Evolutionary conservation across 2,329 filamentous ascomycete genomes (phyloP).

Genomic region (Colletotrichum tropicale): DNA sequence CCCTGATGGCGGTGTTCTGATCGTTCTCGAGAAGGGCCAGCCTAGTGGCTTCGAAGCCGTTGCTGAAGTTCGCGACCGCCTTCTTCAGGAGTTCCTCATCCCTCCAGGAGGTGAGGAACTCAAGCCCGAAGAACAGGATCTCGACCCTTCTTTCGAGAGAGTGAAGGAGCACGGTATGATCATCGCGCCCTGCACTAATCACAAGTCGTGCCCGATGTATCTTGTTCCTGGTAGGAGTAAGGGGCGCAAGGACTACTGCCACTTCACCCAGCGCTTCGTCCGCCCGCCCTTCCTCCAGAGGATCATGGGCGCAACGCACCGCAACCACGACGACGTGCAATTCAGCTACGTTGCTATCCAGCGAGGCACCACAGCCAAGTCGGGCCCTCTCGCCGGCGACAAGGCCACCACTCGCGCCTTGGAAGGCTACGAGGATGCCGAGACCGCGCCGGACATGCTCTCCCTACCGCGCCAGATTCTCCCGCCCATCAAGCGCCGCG

Average conservation of each 20-base stretch:
- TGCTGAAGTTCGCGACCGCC: conserved; percentile 78
- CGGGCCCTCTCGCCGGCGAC: conserved; percentile 48
- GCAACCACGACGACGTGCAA: conserved; percentile 88
- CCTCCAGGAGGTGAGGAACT: conserved; percentile 54
- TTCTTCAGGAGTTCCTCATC: conserved; percentile 77
- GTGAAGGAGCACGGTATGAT: conserved; percentile 67
- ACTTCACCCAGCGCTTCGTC: conserved; percentile 87
- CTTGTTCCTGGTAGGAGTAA: conserved; percentile 67
- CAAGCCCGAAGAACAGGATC: conserved; percentile 39
- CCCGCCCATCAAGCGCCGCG: conserved; percentile 83
- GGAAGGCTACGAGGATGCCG: conserved; percentile 67
- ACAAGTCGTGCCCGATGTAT: conserved; percentile 90
- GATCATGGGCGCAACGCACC: conserved; percentile 69
- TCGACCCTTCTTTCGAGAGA: conserved; percentile 39
- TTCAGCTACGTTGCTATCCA: conserved; percentile 91
- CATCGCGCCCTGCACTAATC: conserved; percentile 84
- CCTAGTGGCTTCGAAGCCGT: conserved; percentile 92
- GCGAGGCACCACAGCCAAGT: conserved; percentile 61
- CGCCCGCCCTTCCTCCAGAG: conserved; percentile 82
- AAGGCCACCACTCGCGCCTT: conserved; percentile 71
- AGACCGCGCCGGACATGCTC: conserved; percentile 57
- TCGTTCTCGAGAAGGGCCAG: conserved; percentile 89
- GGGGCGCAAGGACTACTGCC: conserved; percentile 88
- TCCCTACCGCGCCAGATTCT: conserved; percentile 80
- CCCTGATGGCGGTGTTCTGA: conserved; percentile 82